Conservation (phyloP, 768 basidiomycete genomes). For the Tulasnella sp. region DNA sequence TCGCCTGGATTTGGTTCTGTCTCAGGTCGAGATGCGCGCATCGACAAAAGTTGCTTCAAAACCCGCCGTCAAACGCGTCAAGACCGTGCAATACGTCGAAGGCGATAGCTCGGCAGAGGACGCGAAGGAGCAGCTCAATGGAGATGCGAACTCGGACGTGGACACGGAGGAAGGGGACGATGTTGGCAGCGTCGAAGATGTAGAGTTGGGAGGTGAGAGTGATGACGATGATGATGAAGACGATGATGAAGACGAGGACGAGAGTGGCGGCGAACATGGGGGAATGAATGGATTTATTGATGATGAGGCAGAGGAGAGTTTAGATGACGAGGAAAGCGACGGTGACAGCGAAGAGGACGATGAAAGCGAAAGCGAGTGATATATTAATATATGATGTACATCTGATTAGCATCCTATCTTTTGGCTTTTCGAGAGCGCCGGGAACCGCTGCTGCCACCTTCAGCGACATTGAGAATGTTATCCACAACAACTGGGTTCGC, state of each 20-base stretch:
- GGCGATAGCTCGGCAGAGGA: slow-evolving; percentile 20
- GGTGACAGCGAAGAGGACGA: slow-evolving; percentile 32
- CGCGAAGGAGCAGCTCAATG: slow-evolving; percentile 61
- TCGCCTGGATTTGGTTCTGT: slow-evolving; percentile 83
- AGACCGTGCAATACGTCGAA: slow-evolving; percentile 30
- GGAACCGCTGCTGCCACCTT: too few relatives aligned
- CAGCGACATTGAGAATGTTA: too few relatives aligned
- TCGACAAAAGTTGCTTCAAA: slow-evolving; percentile 47
- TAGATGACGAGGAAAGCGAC: slow-evolving; percentile 31
- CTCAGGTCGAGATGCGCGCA: slow-evolving; percentile 84
- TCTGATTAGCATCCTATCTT: background rate
- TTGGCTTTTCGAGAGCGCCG: background rate
- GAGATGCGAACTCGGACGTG: slow-evolving; percentile 40
- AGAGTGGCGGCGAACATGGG: slow-evolving; percentile 65
- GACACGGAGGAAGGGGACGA: slow-evolving; percentile 57
- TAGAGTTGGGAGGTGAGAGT: slow-evolving; percentile 23
- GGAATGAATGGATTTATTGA: slow-evolving; percentile 33
- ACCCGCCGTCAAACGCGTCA: slow-evolving; percentile 26
- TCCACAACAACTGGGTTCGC: too few relatives aligned
- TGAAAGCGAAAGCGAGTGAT: slow-evolving; percentile 19
- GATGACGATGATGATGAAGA: slow-evolving; percentile 22
- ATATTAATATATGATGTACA: background rate
- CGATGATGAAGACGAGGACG: slow-evolving; percentile 22
- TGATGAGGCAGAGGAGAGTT: slow-evolving; percentile 39
- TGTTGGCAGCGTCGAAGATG: slow-evolving; percentile 52